Percentiles rank a stretch among this genome's conserved stretches.
Evolutionary conservation across 345 rosid genomes (phyloP).

Genomic region (Litchi chinensis): DNA sequence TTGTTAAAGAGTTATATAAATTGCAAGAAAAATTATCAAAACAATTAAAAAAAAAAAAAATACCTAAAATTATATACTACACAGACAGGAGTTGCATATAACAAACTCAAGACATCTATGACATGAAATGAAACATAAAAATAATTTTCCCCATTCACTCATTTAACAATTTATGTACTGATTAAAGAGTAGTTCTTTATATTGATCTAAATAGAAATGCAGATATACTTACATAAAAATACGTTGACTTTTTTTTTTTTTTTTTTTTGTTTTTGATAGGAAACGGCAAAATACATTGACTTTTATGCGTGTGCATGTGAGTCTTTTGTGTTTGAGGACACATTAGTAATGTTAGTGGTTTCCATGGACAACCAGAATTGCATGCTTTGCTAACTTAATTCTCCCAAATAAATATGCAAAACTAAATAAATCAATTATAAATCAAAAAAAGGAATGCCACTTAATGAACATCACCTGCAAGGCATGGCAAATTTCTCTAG

Average conservation of each 20-base stretch:
- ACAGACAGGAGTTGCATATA: not conserved
- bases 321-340: not conserved
- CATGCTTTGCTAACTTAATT: not conserved
- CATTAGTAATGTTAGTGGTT: not conserved
- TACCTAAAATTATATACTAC: not conserved
- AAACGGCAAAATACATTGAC: too few relatives aligned
- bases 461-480: conserved; percentile 65
- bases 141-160: not conserved
- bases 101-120: not conserved
- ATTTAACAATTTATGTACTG: not conserved
- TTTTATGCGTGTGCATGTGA: too few relatives aligned
- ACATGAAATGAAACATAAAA: not conserved
- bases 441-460: not conserved
- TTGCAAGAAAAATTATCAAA: not conserved
- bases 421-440: not conserved
- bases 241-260: too few relatives aligned
- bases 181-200: too few relatives aligned
- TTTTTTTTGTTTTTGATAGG: too few relatives aligned
- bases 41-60: not conserved
- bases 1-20: conserved; percentile 7
- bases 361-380: not conserved
- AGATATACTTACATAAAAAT: too few relatives aligned
- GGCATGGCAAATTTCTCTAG: conserved; percentile 71
- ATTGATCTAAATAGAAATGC: too few relatives aligned
- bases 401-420: not conserved